Evolutionary conservation across 2,329 filamentous ascomycete genomes (phyloP).

Genomic region (Trichoderma breve): DNA sequence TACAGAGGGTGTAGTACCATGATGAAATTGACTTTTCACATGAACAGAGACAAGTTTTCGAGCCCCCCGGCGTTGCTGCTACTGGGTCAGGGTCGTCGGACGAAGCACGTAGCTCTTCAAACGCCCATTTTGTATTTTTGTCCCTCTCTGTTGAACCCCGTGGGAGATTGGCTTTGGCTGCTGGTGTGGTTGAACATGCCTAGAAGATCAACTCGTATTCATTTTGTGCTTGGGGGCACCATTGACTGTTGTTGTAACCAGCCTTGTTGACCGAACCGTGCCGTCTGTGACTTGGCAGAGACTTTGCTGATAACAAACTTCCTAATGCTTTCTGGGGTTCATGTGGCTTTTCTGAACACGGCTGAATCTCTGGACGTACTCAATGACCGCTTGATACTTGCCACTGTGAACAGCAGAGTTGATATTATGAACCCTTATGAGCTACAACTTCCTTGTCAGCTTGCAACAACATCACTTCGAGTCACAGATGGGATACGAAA

Average conservation of each 20-base stretch:
- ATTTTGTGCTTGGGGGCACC: not conserved
- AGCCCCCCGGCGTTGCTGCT: not conserved
- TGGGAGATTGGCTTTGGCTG: not conserved
- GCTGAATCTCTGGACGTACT: not conserved
- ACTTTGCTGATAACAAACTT: not conserved
- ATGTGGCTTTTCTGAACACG: not conserved
- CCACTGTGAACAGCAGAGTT: not conserved
- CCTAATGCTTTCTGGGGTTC: not conserved
- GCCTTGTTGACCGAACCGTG: not conserved
- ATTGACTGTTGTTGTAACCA: not conserved
- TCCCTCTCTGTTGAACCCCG: not conserved
- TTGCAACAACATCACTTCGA: not conserved
- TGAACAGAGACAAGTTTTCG: not conserved
- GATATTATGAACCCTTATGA: not conserved
- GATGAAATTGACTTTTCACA: not conserved
- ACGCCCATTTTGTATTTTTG: not conserved
- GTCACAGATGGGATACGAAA: not conserved
- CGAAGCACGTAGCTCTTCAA: not conserved
- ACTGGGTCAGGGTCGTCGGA: slow-evolving; percentile 12
- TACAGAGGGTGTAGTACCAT: not conserved
- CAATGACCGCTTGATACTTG: not conserved
- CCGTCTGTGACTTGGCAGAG: not conserved
- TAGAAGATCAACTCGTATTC: slow-evolving; percentile 16
- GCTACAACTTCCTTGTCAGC: not conserved
- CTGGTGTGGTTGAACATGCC: slow-evolving; percentile 13